Evolutionary conservation across 1,284 basidiomycete genomes (phyloP), one percentile per base, ranked within the genome.

Genomic region (Melampsora larici-populina): DNA sequence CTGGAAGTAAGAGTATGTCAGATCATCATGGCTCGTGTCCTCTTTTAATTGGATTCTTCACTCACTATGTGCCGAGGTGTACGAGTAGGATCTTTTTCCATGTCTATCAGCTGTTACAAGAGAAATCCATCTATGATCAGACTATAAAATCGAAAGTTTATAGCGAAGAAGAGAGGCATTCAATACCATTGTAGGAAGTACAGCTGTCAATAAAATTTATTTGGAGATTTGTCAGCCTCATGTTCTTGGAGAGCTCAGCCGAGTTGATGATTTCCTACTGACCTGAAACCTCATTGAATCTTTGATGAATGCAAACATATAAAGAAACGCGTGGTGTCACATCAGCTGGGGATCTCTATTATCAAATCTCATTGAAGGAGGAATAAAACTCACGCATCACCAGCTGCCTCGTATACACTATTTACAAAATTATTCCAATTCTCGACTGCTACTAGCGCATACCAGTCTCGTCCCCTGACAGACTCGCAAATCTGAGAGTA

Each of bases 361-460:
- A 4, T 5, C 13, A 15, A 36, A 60, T 40, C 31, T 29, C 18
- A 26, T 46, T 26, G 26, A 11, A 40, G 63, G 40, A 26, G 49
- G 11, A 26, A 24, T 21, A 48, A 11, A 15, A 55, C 75, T 70
- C 29, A 78, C 75, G 75, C 75, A 49, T 78, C 75, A n/a, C 75
- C 75, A 26, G 26, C 49, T 31, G 75, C 75, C 70, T 78, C 65
- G 65, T 64, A 78, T 6, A 78, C 58, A n/a, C 58, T 64, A 31
- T 78, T 78, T 6, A 78, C 68, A 55, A 78, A 78, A 55, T 70
- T 70, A 36, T 78, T 78, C 75, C 75, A 78, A 65, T 78, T 78
- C 51, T 78, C 66, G 7, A 67, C 75, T 24, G 68, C 75, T 29
- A 78, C 75, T 24, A 78, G 75, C 13, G 75, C 75, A 65, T 78